A percentile compares a stretch with the other conserved stretches of the same genome.
Evolutionary conservation across 805 yeast species (phyloP).

Genomic region (Scheffersomyces lignosus): DNA sequence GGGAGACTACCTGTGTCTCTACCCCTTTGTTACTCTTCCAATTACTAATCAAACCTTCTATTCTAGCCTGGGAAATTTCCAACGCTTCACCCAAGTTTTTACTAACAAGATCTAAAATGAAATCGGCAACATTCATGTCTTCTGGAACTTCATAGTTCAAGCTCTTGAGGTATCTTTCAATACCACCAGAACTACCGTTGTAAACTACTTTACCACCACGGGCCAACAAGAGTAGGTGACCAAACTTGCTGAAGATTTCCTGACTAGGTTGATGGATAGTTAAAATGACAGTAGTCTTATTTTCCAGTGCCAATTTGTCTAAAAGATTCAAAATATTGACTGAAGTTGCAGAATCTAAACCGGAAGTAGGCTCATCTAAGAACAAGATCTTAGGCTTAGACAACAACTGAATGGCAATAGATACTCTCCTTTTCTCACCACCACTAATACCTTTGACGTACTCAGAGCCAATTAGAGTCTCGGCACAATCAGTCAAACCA

Average conservation of each 20-base stretch:
- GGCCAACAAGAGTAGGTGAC: constrained; percentile 68
- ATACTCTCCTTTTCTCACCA: constrained; percentile 74
- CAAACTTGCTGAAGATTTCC: constrained; percentile 63
- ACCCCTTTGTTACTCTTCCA: constrained; percentile 24
- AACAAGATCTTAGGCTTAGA: constrained; percentile 70
- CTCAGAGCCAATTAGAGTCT: constrained; percentile 53
- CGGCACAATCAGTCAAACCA: constrained; percentile 75
- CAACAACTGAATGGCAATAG: constrained; percentile 77
- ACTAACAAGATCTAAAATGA: constrained; percentile 67
- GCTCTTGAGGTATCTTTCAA: constrained; percentile 48
- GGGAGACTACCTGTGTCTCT: constrained; percentile 4
- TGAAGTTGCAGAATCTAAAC: constrained; percentile 80
- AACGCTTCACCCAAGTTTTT: constrained; percentile 27
- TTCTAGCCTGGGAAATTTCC: constrained; percentile 20
- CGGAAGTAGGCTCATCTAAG: constrained; percentile 88
- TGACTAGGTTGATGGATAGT: constrained; percentile 86
- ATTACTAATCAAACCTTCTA: constrained; percentile 21
- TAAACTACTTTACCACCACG: constrained; percentile 72
- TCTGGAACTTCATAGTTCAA: constrained; percentile 60
- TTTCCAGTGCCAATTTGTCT: constrained; percentile 51
- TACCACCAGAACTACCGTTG: constrained; percentile 52
- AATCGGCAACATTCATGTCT: constrained; percentile 72
- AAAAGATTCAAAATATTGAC: constrained; percentile 63
- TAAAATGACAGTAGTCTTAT: constrained; percentile 64
- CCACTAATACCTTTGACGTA: constrained; percentile 42